Percentiles rank a stretch among this genome's conserved stretches.
Conservation (phyloP, 164 flowering plant species). For the Kalanchoe fedtschenkoi region DNA sequence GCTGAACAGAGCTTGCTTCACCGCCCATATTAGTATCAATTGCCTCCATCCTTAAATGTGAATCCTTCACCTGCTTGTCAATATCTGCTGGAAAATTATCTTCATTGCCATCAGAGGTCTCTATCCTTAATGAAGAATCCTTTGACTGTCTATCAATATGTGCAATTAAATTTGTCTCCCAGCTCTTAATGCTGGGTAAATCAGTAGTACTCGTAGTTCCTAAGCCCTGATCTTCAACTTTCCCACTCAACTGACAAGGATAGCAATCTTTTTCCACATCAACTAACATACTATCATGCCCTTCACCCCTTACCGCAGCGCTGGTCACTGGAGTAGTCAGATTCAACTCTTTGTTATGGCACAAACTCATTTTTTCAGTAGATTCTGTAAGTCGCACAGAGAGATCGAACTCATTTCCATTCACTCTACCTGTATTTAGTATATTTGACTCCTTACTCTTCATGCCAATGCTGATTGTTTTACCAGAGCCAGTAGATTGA, state of each 20-base stretch:
- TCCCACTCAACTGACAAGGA: constrained; percentile 7
- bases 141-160: constrained; percentile 15
- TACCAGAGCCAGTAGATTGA: constrained; percentile 10
- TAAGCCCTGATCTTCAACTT: constrained; percentile 15
- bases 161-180: constrained; percentile 1
- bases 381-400: constrained; percentile 15
- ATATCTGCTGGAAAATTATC: constrained; percentile 3
- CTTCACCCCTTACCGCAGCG: constrained; percentile 23
- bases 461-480: constrained; percentile 42
- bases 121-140: constrained; percentile 12
- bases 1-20: constrained; percentile 13
- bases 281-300: constrained; percentile 11
- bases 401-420: constrained; percentile 13
- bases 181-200: background rate
- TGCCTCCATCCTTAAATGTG: constrained; percentile 12
- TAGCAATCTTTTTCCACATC: constrained; percentile 14
- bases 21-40: constrained; percentile 9
- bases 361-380: constrained; percentile 20
- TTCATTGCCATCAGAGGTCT: constrained; percentile 6
- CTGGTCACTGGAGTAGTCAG: constrained; percentile 20
- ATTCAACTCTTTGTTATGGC: constrained; percentile 19
- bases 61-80: constrained; percentile 14
- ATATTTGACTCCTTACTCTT: constrained; percentile 28
- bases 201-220: background rate
- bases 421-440: constrained; percentile 11